Percentiles rank a stretch among this genome's conserved stretches.
Conservation (phyloP, 441 rosid genomes). For the Pelargonium exstipulatum region DNA sequence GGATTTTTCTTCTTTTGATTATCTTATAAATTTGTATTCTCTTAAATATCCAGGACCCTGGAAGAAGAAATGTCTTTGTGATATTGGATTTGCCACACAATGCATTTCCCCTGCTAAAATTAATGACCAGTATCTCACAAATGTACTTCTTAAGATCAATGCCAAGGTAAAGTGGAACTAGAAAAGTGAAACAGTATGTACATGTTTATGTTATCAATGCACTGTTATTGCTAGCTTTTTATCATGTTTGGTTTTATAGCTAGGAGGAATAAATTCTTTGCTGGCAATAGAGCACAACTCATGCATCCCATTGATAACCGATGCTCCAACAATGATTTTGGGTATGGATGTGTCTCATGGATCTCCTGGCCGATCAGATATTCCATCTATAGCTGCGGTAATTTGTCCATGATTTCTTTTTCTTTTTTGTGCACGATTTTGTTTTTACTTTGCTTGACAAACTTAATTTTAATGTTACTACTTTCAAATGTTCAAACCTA, state of each 20-base stretch:
- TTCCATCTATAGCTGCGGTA: constrained; percentile 90
- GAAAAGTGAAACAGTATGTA: constrained; percentile 9
- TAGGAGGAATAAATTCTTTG: constrained; percentile 91
- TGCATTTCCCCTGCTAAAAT: constrained; percentile 72
- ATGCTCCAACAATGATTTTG: constrained; percentile 77
- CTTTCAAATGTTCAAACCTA: constrained; percentile 18
- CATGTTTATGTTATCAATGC: constrained; percentile 11
- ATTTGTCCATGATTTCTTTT: constrained; percentile 12
- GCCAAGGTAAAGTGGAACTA: constrained; percentile 54
- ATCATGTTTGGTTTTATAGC: constrained; percentile 40
- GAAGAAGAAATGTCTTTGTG: constrained; percentile 73
- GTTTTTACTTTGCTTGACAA: neutral
- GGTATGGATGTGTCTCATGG: constrained; percentile 99
- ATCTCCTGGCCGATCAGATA: constrained; percentile 67
- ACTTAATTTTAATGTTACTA: constrained; percentile 9
- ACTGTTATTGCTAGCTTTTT: constrained; percentile 8
- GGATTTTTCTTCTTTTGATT: neutral
- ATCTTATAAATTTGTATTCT: constrained; percentile 18
- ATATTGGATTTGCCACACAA: constrained; percentile 70
- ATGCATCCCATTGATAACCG: constrained; percentile 47
- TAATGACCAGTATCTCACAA: constrained; percentile 80
- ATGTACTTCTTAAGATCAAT: constrained; percentile 83
- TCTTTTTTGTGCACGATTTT: neutral
- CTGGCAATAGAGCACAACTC: constrained; percentile 54
- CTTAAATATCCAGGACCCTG: constrained; percentile 61